Base-by-base conservation (phyloP, 2,329 filamentous ascomycete genomes). In the Microthyrium microscopicum region DNA sequence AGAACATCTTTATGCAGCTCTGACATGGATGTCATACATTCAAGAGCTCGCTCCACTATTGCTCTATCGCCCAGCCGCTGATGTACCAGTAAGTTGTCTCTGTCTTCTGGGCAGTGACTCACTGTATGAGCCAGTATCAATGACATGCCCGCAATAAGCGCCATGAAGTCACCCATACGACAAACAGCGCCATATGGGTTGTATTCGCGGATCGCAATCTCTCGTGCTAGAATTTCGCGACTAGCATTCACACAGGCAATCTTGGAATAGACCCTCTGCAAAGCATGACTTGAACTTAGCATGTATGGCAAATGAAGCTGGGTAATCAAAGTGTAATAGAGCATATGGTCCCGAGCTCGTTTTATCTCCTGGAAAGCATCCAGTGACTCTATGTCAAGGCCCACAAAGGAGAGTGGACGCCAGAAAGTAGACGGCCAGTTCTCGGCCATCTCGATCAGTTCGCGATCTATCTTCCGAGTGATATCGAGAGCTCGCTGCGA, bases 271-370 rank as follows among this genome's bases (percentile, higher is more conserved):
- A 51, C 45, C 27, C 47, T 46, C 26, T 42, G 36, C 13, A 47
- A 33, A 15, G 35, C 22, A 19, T 5, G 26, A 15, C 8, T 17
- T 30, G 37, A 39, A 15, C 41, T 43, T 6, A 61, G 38, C 35
- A 58, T 46, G 35, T 53, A 58, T 1, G 58, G 58, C 1, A 60
- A 42, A 37, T 61, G 57, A 0, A 61, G 49, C 33, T 54, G 53
- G 29, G 49, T 47, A 3, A 61, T 40, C 5, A 61, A 42, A 34
- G 50, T 46, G 36, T 55, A 55, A 38, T 61, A 51, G n/a, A 49
- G 42, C 7, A 57, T 39, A 31, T 61, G 57, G n/a, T 46, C 40
- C 26, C 46, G 36, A 12, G 57, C 39, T 0, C 54, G 51, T 3
- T 47, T 33, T 4, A 44, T 51, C 28, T 60, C 51, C 41, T 24